Conservation (phyloP, 768 basidiomycete species). For the Leccinellum luteum region DNA sequence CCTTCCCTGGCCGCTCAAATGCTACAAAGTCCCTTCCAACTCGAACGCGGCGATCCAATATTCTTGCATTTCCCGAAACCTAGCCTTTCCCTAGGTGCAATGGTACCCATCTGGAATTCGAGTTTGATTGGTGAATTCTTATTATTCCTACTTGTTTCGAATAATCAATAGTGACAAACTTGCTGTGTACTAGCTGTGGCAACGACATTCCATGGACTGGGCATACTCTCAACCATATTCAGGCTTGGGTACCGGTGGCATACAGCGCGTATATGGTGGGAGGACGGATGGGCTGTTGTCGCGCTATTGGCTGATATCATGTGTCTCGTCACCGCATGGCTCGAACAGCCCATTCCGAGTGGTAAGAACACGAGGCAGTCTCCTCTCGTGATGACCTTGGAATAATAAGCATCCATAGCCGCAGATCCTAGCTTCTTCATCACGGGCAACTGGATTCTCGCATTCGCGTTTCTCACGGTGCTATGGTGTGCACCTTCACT, state of each 20-base stretch:
- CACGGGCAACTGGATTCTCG: background rate
- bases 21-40: background rate
- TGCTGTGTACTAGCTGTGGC: background rate
- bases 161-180: background rate
- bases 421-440: background rate
- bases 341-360: background rate
- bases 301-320: background rate
- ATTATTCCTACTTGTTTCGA: background rate
- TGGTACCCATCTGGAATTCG: background rate
- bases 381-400: background rate
- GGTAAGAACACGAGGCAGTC: background rate
- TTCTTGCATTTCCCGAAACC: background rate
- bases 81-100: background rate
- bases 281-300: conserved; percentile 1
- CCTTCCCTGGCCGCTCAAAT: background rate
- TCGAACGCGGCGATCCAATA: background rate
- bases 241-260: conserved; percentile 2
- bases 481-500: background rate
- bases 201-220: background rate
- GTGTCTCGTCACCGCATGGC: background rate
- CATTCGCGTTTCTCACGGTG: background rate
- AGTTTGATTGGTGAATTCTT: background rate
- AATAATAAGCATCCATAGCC: background rate
- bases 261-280: background rate
- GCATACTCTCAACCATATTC: background rate